Evolutionary conservation across 78 protist genomes (phyloP).

Genomic region (Pelomyxa schiedti): DNA sequence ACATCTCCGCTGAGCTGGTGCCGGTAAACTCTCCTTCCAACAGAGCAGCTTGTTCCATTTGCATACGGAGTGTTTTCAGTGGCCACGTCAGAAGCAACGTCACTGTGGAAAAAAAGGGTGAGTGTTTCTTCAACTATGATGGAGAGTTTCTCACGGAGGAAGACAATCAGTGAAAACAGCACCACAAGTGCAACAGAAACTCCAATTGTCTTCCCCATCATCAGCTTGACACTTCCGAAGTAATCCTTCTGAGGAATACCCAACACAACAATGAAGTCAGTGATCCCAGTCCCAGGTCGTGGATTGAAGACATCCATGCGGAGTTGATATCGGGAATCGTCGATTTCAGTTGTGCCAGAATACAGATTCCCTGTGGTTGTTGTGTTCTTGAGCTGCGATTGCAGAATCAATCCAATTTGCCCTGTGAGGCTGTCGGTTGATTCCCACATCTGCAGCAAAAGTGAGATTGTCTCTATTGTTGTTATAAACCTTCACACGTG

Average conservation of each 20-base stretch:
- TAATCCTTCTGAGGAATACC: background rate
- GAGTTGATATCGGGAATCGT: background rate
- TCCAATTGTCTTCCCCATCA: background rate
- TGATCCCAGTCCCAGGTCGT: background rate
- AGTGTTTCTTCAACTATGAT: too few relatives aligned
- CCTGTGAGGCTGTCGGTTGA: too few relatives aligned
- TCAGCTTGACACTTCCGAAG: background rate
- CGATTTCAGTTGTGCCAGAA: too few relatives aligned
- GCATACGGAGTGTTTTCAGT: background rate
- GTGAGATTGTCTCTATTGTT: too few relatives aligned
- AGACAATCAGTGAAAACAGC: background rate
- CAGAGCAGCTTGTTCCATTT: background rate
- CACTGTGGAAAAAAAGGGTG: background rate
- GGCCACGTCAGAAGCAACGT: background rate
- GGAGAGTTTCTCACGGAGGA: too few relatives aligned
- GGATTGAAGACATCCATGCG: background rate
- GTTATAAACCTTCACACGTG: too few relatives aligned
- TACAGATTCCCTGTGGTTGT: too few relatives aligned
- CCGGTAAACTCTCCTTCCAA: background rate
- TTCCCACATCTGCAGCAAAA: too few relatives aligned
- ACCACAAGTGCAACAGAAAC: background rate
- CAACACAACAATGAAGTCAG: background rate
- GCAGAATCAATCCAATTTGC: too few relatives aligned
- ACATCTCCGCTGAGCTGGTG: background rate
- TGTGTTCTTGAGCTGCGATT: too few relatives aligned